A percentile compares a stretch with the other conserved stretches of the same genome.
Conservation (phyloP, 441 rosid genomes). For the Breynia disticha region DNA sequence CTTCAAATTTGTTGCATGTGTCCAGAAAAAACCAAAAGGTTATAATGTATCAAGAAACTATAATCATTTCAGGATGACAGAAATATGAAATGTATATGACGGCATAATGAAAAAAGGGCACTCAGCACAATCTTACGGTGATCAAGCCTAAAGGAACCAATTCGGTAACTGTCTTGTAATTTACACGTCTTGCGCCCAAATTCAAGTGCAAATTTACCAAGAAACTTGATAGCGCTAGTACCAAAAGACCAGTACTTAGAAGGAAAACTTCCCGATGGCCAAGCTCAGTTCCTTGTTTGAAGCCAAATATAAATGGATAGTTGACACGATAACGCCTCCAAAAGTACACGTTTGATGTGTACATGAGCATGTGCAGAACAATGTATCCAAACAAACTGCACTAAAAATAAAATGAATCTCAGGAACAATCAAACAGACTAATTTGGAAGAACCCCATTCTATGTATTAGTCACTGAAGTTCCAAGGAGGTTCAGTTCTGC, state of each 20-base stretch:
- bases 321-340: slow-evolving; percentile 62
- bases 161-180: slow-evolving; percentile 35
- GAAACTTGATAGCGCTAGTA: slow-evolving; percentile 45
- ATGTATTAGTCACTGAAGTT: background rate
- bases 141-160: slow-evolving; percentile 49
- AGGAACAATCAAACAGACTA: slow-evolving; percentile 1
- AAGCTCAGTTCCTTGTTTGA: slow-evolving; percentile 63
- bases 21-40: background rate
- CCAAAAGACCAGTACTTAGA: slow-evolving; percentile 49
- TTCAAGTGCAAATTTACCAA: slow-evolving; percentile 51
- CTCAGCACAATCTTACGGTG: slow-evolving; percentile 29
- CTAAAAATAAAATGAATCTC: slow-evolving; percentile 9
- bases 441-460: background rate
- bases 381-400: slow-evolving; percentile 61
- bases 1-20: background rate
- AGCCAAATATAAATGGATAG: slow-evolving; percentile 61
- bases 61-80: background rate
- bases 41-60: background rate
- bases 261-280: slow-evolving; percentile 57
- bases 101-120: too few species aligned
- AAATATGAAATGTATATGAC: background rate
- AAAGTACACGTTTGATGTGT: slow-evolving; percentile 49
- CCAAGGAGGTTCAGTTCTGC: slow-evolving; percentile 14
- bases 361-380: slow-evolving; percentile 55
- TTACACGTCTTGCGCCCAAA: slow-evolving; percentile 26